Percentiles rank a stretch among this genome's conserved stretches.
Conservation (phyloP, 805 yeast genomes). For the Saccharomycopsis capsularis region DNA sequence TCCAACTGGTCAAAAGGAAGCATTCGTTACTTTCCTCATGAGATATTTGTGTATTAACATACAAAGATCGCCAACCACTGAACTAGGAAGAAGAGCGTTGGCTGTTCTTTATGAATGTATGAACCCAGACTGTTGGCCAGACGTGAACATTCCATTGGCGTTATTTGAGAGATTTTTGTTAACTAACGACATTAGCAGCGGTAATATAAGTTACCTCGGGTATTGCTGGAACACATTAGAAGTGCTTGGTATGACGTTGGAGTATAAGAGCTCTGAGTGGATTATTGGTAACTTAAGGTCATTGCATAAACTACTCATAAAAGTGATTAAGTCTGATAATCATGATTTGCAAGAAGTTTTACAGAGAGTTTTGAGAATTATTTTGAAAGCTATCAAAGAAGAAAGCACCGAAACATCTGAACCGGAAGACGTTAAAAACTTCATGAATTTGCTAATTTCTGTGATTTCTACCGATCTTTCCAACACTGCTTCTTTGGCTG, state of each 20-base stretch:
- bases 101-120: constrained; percentile 68
- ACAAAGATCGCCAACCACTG: constrained; percentile 77
- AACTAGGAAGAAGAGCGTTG: constrained; percentile 73
- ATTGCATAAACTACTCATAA: constrained; percentile 68
- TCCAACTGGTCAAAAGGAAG: constrained; percentile 78
- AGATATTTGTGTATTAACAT: constrained; percentile 83
- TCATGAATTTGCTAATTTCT: constrained; percentile 52
- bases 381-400: constrained; percentile 57
- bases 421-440: constrained; percentile 56
- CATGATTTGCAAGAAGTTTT: constrained; percentile 82
- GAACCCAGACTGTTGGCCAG: constrained; percentile 75
- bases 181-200: constrained; percentile 65
- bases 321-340: constrained; percentile 73
- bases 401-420: constrained; percentile 43
- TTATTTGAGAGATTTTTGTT: constrained; percentile 85
- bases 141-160: constrained; percentile 75
- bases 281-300: constrained; percentile 61
- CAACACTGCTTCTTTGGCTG: constrained; percentile 62
- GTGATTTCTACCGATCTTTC: constrained; percentile 74
- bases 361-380: constrained; percentile 64
- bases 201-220: constrained; percentile 51
- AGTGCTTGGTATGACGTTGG: constrained; percentile 75
- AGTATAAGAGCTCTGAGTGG: constrained; percentile 74
- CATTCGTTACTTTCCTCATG: constrained; percentile 82
- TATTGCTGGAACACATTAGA: constrained; percentile 87